A percentile compares a stretch with the other conserved stretches of the same genome.
phyloP scores from a whole-genome alignment of 768 basidiomycete genomes.

The Boletus subcaerulescens region DNA sequence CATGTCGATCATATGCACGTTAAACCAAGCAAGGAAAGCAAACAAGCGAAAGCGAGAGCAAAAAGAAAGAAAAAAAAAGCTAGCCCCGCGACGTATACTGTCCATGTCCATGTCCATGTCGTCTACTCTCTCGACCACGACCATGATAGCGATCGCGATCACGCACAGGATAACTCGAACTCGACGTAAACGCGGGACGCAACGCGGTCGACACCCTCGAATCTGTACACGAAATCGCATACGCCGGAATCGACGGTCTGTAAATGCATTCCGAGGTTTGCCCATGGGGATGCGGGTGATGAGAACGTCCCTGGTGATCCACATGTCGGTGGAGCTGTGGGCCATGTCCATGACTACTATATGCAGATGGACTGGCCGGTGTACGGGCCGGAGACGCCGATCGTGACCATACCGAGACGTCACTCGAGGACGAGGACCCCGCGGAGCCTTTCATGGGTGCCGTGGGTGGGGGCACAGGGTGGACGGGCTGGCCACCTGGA shows the following conservation, averaged over 20 bases:
- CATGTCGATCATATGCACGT: too few relatives aligned
- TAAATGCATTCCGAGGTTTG: conserved; percentile 25
- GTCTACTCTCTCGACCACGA: conserved; percentile 16
- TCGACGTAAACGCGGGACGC: conserved; percentile 32
- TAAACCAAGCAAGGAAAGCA: not conserved
- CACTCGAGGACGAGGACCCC: conserved; percentile 25
- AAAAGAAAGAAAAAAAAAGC: too few relatives aligned
- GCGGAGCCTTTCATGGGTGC: conserved; percentile 13
- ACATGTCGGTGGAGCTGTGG: conserved; percentile 17
- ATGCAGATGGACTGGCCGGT: not conserved
- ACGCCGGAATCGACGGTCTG: conserved; percentile 30
- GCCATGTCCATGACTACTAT: conserved; percentile 5
- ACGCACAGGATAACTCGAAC: conserved; percentile 13
- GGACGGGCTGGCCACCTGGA: not conserved
- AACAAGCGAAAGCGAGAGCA: not conserved
- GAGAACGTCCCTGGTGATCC: conserved; percentile 20
- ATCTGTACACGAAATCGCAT: conserved; percentile 33
- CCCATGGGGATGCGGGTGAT: conserved; percentile 4
- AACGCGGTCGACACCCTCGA: conserved; percentile 34
- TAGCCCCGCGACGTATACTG: conserved; percentile 16
- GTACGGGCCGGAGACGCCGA: conserved; percentile 26
- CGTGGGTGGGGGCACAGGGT: conserved; percentile 2
- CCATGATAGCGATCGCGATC: conserved; percentile 21
- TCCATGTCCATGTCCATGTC: conserved; percentile 12
- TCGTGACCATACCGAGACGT: conserved; percentile 25